Evolutionary conservation across 768 basidiomycete genomes (phyloP), one percentile per base, ranked within the genome.

Genomic region (Suillus discolor): DNA sequence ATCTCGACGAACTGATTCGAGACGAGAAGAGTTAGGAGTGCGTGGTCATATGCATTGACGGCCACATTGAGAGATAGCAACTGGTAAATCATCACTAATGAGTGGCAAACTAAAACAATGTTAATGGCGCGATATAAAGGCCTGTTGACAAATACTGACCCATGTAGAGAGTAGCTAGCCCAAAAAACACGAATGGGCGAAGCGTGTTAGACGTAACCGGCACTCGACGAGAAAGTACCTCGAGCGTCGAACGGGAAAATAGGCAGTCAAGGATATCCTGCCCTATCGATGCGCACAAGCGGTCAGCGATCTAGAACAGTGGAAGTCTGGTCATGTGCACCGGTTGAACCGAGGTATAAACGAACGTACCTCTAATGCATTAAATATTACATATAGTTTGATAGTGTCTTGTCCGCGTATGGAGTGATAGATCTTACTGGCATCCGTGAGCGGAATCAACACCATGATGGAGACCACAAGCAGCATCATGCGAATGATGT

Each of bases 1-100:
- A 99, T 99, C 79, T 99, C 97, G 41, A 99, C 97, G 72, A 99
- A 99, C 76, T 99, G 97, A 73, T 99, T 99, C 54, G 95, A 97
- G 54, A 99, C 89, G 9, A 99, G 84, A 0, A 99, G 85, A 0
- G 96, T 97, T 47, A 99, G 83, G 8, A 99, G 87, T 2, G 97
- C 91, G 71, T 99, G 93, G 75, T 98, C 96, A 76, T 97, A 99
- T 20, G 96, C 97, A 79, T 99, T 99, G 73, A 99, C 92, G 6
- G 97, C 97, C 42, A 99, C 97, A 69, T 99, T 99, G 64, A 99
- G 84, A 6, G 96, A 87, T 63, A 97, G 92, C 60, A 98, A 83
- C 75, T 98, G 95, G 73, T 98, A 99, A 61, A 98, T 88, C 87
- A 97, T 94, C 61, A 98, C 91, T n/a, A 98, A 82, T 1, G 93